phyloP scores from a whole-genome alignment of 305 asterid species.

The Ilex paraguariensis region DNA sequence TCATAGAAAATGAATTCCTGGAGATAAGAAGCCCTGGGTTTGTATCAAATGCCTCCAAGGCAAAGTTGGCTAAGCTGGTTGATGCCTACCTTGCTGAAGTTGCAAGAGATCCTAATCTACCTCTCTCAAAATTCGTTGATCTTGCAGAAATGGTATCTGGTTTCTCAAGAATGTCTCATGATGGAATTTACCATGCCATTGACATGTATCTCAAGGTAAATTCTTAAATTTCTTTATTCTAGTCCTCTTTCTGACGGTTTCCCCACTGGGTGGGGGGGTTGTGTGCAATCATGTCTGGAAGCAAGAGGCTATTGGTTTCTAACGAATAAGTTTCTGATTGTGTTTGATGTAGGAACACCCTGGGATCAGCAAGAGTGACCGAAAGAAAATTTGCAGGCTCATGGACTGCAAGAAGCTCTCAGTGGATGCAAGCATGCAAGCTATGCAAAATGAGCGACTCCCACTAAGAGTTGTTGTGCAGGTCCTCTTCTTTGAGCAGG shows the following conservation, averaged over 20 bases:
- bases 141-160: slow-evolving; percentile 9
- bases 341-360: slow-evolving; percentile 6
- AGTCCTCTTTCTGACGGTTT: no score
- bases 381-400: slow-evolving; percentile 7
- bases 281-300: no score
- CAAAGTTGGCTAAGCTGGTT: slow-evolving; percentile 9
- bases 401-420: slow-evolving; percentile 11
- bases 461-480: slow-evolving; percentile 9
- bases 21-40: slow-evolving; percentile 4
- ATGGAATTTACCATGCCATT: slow-evolving; percentile 11
- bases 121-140: slow-evolving; percentile 2
- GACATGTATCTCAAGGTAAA: slow-evolving; percentile 10
- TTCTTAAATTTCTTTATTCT: not conserved
- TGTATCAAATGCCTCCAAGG: slow-evolving; percentile 4
- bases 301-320: no score
- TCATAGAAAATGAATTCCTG: not conserved
- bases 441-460: slow-evolving; percentile 12
- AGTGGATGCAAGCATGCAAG: slow-evolving; percentile 10
- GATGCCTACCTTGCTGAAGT: slow-evolving; percentile 10
- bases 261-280: no score
- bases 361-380: slow-evolving; percentile 12
- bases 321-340: no score
- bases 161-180: slow-evolving; percentile 5
- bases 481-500: slow-evolving; percentile 12
- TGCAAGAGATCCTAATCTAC: slow-evolving; percentile 8